A percentile compares a stretch with the other conserved stretches of the same genome.
These are phyloP conservation scores for Xerocomus spinulosus DNA, from an alignment of 768 basidiomycete genomes.

Conservation along the genomic window DNA sequence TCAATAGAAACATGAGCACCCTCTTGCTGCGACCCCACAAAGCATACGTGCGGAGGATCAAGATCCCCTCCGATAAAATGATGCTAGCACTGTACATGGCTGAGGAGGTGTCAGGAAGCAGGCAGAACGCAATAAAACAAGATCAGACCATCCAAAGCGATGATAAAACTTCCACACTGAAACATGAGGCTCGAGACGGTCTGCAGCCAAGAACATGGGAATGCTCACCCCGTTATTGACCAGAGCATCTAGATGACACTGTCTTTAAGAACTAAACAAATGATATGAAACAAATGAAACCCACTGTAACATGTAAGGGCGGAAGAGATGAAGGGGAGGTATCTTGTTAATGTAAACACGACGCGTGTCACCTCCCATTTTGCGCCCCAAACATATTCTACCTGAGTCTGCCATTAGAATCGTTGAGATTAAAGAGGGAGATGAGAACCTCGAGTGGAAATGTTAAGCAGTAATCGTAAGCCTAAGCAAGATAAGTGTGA, in stretches of 20 bases:
- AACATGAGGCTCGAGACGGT: neutral
- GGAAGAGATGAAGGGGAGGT: constrained; percentile 21
- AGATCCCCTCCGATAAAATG: constrained; percentile 14
- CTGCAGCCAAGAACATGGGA: neutral
- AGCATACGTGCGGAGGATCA: constrained; percentile 27
- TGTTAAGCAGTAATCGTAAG: constrained; percentile 23
- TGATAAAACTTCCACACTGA: constrained; percentile 18
- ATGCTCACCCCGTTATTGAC: constrained; percentile 1
- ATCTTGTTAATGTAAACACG: constrained; percentile 26
- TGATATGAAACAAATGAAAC: neutral
- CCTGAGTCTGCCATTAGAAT: constrained; percentile 10
- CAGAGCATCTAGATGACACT: constrained; percentile 7
- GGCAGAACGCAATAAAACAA: neutral
- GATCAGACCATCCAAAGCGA: constrained; percentile 17
- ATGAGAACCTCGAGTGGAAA: constrained; percentile 17
- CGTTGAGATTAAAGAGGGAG: neutral
- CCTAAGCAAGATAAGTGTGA: constrained; percentile 3
- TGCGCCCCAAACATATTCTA: constrained; percentile 21
- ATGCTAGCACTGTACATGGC: constrained; percentile 13
- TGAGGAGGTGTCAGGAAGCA: constrained; percentile 4
- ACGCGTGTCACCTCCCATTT: constrained; percentile 22
- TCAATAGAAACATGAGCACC: constrained; percentile 16
- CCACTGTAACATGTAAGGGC: constrained; percentile 17
- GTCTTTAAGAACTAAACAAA: neutral
- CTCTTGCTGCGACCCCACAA: constrained; percentile 20